Evolutionary conservation across 2,329 filamentous ascomycete genomes (phyloP).

Genomic region (Arachnopeziza araneosa): DNA sequence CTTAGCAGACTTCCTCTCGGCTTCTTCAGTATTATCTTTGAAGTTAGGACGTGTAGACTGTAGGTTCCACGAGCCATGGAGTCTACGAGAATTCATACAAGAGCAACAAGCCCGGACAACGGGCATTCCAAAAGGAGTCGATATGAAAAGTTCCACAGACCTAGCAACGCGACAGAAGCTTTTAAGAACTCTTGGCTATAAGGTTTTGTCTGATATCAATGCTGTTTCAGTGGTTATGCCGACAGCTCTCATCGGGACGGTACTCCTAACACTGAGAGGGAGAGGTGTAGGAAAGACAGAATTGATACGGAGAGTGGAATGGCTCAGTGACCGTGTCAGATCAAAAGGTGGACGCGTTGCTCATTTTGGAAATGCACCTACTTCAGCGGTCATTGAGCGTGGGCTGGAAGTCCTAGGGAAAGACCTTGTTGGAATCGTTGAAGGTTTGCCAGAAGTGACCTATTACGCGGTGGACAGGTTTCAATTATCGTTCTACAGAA

Average conservation of each 20-base stretch:
- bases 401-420: conserved; percentile 89
- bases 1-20: conserved; percentile 79
- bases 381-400: conserved; percentile 78
- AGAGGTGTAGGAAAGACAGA: conserved; percentile 87
- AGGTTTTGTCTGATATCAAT: conserved; percentile 91
- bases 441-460: conserved; percentile 80
- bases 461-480: conserved; percentile 95
- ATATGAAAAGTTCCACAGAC: conserved; percentile 40
- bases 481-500: conserved; percentile 95
- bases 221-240: conserved; percentile 97
- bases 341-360: conserved; percentile 88
- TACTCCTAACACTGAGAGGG: conserved; percentile 83
- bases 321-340: conserved; percentile 76
- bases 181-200: conserved; percentile 82
- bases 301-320: conserved; percentile 79
- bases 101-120: conserved; percentile 62
- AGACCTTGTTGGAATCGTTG: conserved; percentile 75
- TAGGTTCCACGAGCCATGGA: conserved; percentile 96
- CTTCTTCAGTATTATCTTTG: conserved; percentile 78
- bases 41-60: conserved; percentile 91
- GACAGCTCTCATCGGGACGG: conserved; percentile 89
- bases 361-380: conserved; percentile 78
- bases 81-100: conserved; percentile 72
- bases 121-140: conserved; percentile 42
- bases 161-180: conserved; percentile 51